These are phyloP conservation scores for Aspergillus tamarii DNA, from an alignment of 2,329 filamentous ascomycete genomes.

Conservation along the genomic window DNA sequence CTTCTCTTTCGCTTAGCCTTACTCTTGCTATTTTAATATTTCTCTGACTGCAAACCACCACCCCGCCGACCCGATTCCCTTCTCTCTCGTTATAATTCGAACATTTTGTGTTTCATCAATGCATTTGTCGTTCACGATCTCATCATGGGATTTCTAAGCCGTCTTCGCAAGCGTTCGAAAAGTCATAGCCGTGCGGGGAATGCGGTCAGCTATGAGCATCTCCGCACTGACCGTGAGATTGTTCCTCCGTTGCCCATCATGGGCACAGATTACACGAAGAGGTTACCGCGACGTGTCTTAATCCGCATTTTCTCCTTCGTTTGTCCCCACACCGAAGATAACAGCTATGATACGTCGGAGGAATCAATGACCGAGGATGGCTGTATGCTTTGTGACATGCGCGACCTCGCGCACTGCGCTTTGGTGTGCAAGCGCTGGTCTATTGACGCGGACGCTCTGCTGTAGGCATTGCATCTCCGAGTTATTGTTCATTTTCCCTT, in stretches of 20 bases:
- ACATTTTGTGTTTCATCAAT: conserved; percentile 8
- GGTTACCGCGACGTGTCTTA: conserved; percentile 70
- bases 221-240: conserved; percentile 21
- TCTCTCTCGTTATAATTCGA: neutral
- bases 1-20: neutral
- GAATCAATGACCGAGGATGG: conserved; percentile 74
- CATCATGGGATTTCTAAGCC: conserved; percentile 38
- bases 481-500: conserved; percentile 4
- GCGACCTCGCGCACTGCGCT: conserved; percentile 80
- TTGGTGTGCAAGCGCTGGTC: conserved; percentile 76
- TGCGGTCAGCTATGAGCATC: conserved; percentile 25
- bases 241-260: conserved; percentile 23
- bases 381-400: conserved; percentile 92
- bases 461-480: conserved; percentile 56
- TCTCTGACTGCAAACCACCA: neutral
- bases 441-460: conserved; percentile 55
- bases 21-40: neutral
- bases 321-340: conserved; percentile 79
- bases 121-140: conserved; percentile 1
- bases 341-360: conserved; percentile 80
- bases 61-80: neutral
- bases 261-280: conserved; percentile 45
- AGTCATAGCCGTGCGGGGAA: conserved; percentile 32
- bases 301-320: conserved; percentile 77
- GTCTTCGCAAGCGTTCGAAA: conserved; percentile 33